These are phyloP conservation scores for Sugiyamaella qingdaonensis DNA, from an alignment of 805 yeast genomes.

Conservation along the genomic window DNA sequence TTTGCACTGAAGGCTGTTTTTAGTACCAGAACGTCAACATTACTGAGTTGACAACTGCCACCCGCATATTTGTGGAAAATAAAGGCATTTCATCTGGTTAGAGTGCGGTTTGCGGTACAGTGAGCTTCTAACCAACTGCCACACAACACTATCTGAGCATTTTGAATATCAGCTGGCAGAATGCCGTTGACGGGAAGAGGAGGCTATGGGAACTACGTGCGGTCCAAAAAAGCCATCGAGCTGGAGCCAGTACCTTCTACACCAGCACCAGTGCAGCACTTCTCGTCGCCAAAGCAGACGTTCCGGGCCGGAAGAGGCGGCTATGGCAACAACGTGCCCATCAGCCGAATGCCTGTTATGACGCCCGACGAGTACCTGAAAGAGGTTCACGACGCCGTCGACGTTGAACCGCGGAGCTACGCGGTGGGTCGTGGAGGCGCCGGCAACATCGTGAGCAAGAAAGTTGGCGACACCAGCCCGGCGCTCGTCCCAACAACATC, in stretches of 20 bases:
- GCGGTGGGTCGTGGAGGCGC: slow-evolving; percentile 37
- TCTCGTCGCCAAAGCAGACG: slow-evolving; percentile 31
- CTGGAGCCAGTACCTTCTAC: slow-evolving; percentile 25
- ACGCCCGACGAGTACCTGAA: slow-evolving; percentile 33
- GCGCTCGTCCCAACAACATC: slow-evolving; percentile 4
- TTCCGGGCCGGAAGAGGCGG: slow-evolving; percentile 39
- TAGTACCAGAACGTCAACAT: too few relatives aligned
- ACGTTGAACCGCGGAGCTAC: slow-evolving; percentile 30
- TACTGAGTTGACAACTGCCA: too few relatives aligned
- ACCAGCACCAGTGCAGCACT: slow-evolving; percentile 35
- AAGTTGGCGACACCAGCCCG: background rate
- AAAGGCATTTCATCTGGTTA: too few relatives aligned
- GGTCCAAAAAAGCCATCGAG: slow-evolving; percentile 7
- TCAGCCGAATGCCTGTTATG: slow-evolving; percentile 26
- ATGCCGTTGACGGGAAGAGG: slow-evolving; percentile 33
- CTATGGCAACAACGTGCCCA: slow-evolving; percentile 34
- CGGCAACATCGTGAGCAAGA: slow-evolving; percentile 29
- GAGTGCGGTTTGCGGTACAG: too few relatives aligned
- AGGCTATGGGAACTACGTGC: slow-evolving; percentile 30
- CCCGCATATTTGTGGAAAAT: too few relatives aligned
- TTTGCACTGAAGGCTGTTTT: too few relatives aligned
- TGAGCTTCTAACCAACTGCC: too few relatives aligned
- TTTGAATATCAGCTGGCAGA: background rate
- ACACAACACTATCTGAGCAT: too few relatives aligned
- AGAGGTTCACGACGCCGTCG: slow-evolving; percentile 31